Conservation (phyloP, 2,329 filamentous ascomycete species). For the Hypoxylon sp. region DNA sequence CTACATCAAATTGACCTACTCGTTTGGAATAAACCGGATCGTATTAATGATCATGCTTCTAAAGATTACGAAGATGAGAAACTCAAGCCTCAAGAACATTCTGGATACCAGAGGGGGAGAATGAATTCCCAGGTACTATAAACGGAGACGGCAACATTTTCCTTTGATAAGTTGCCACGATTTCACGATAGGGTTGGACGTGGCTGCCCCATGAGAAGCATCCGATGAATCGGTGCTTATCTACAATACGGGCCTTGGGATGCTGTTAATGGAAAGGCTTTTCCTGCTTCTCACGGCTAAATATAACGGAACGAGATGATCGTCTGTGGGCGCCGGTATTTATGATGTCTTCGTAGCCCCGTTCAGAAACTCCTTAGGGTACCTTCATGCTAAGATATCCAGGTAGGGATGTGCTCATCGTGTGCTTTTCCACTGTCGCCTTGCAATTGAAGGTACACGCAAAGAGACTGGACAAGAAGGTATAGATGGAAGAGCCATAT, state of each 20-base stretch:
- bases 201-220: neutral
- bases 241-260: neutral
- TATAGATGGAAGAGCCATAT: neutral
- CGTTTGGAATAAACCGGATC: too few relatives aligned
- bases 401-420: neutral
- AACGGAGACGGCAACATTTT: neutral
- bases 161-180: neutral
- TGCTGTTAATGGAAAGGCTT: neutral
- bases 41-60: too few relatives aligned
- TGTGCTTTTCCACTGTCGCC: neutral
- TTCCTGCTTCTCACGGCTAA: neutral
- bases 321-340: neutral
- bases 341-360: neutral
- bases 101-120: too few relatives aligned
- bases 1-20: too few relatives aligned
- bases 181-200: neutral
- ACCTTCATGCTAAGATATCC: neutral
- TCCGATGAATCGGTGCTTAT: neutral
- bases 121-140: neutral
- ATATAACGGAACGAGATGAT: neutral
- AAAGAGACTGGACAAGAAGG: neutral
- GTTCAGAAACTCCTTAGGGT: neutral
- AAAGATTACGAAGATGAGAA: too few relatives aligned
- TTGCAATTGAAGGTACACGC: neutral
- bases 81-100: too few relatives aligned